A percentile compares a stretch with the other conserved stretches of the same genome.
Conservation (phyloP, 805 yeast genomes). For the Candida alai region DNA sequence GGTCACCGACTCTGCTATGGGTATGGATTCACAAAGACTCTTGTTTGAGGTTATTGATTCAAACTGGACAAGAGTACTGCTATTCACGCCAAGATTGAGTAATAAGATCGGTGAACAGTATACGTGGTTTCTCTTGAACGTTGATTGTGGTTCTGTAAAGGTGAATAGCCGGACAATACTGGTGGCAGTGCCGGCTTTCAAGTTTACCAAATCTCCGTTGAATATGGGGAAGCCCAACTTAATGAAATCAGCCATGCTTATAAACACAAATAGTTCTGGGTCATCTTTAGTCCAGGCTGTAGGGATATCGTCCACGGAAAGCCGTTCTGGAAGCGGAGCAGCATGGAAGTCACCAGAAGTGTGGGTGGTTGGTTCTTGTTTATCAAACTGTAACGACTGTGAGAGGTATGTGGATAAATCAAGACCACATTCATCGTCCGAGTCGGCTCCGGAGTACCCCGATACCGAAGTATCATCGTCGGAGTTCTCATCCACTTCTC, state of each 20-base stretch:
- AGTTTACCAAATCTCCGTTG: constrained; percentile 61
- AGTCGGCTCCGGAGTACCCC: too few species aligned
- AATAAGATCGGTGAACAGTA: constrained; percentile 63
- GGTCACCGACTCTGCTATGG: constrained; percentile 61
- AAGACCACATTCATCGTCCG: constrained; percentile 10
- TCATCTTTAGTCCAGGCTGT: constrained; percentile 29
- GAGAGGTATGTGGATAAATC: constrained; percentile 29
- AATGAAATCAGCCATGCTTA: constrained; percentile 49
- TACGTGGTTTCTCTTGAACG: constrained; percentile 33
- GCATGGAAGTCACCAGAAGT: constrained; percentile 17
- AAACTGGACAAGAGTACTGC: constrained; percentile 14
- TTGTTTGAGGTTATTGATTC: constrained; percentile 15
- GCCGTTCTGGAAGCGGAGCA: constrained; percentile 26
- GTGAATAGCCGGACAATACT: constrained; percentile 47
- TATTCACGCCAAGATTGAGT: constrained; percentile 43
- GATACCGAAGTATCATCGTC: too few species aligned
- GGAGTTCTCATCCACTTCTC: constrained; percentile 12
- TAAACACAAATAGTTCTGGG: constrained; percentile 33
- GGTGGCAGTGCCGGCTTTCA: constrained; percentile 15
- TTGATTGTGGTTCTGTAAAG: constrained; percentile 57
- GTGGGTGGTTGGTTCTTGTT: neutral
- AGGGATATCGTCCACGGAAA: constrained; percentile 21
- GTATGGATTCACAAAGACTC: constrained; percentile 24
- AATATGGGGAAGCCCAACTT: constrained; percentile 52
- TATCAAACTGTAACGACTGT: constrained; percentile 21